Evolutionary conservation across 306 rosid species (phyloP).

Genomic region (Prunus mira): DNA sequence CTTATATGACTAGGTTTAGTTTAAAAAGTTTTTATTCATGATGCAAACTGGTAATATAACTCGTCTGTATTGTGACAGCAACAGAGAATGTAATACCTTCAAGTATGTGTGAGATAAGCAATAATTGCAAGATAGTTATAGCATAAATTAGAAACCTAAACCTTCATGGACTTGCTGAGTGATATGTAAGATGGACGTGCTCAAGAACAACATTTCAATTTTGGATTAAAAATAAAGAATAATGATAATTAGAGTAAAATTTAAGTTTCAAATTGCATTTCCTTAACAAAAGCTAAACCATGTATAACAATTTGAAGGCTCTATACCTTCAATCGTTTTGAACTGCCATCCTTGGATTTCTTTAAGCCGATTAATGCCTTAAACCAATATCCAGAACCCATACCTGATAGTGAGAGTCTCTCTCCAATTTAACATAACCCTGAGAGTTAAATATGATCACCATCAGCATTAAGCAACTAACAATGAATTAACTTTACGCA

Average conservation of each 20-base stretch:
- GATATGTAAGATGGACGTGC: neutral
- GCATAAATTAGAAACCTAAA: neutral
- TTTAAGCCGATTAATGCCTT: slow-evolving; percentile 59
- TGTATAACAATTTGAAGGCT: neutral
- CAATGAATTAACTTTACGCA: slow-evolving; percentile 16
- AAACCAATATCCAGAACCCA: slow-evolving; percentile 97
- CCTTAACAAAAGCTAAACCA: neutral
- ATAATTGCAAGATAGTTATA: neutral
- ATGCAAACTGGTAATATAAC: neutral
- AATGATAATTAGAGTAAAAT: neutral
- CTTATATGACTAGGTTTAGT: neutral
- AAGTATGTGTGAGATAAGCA: neutral
- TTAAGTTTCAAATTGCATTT: neutral
- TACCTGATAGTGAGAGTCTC: slow-evolving; percentile 30
- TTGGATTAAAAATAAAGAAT: neutral
- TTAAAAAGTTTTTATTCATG: neutral
- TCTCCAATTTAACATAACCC: slow-evolving; percentile 43
- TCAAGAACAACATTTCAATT: neutral
- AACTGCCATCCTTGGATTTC: slow-evolving; percentile 53
- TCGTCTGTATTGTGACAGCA: neutral
- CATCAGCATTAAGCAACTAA: slow-evolving; percentile 29
- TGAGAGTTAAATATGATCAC: slow-evolving; percentile 23
- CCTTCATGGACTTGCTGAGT: neutral
- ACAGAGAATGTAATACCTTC: neutral
- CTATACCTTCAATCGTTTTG: slow-evolving; percentile 72